Evolutionary conservation across 2,329 filamentous ascomycete genomes (phyloP).

Genomic region (Tolypocladium amazonense): DNA sequence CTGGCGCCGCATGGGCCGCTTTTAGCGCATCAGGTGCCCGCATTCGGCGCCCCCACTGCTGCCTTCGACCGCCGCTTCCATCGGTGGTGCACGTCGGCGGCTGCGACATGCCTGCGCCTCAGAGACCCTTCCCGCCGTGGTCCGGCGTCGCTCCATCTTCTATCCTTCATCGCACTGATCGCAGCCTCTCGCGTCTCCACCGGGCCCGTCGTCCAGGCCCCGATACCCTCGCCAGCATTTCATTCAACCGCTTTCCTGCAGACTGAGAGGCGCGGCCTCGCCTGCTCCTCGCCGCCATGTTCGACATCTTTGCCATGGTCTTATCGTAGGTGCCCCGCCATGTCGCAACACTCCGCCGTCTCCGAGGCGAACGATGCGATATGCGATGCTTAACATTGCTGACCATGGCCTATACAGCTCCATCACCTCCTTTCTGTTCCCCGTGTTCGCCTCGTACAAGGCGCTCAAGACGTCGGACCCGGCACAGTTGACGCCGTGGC

Average conservation of each 20-base stretch:
- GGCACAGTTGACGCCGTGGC: slow-evolving; percentile 85
- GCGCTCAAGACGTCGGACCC: slow-evolving; percentile 88
- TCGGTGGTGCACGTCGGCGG: not conserved
- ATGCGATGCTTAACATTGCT: not conserved
- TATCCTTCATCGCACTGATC: not conserved
- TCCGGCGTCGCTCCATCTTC: not conserved
- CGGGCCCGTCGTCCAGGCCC: not conserved
- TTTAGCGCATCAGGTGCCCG: slow-evolving; percentile 2
- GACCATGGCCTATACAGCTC: slow-evolving; percentile 44
- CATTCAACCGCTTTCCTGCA: not conserved
- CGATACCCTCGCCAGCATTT: not conserved
- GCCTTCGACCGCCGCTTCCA: not conserved
- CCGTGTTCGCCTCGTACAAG: slow-evolving; percentile 96
- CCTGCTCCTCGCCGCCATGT: slow-evolving; percentile 41
- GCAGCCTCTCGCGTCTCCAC: not conserved
- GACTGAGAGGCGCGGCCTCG: slow-evolving; percentile 17
- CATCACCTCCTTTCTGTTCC: slow-evolving; percentile 81
- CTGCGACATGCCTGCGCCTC: not conserved
- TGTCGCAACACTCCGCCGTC: slow-evolving; percentile 8
- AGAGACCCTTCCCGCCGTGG: not conserved
- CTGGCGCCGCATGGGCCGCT: not conserved
- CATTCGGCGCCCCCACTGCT: not conserved
- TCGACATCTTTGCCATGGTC: slow-evolving; percentile 66
- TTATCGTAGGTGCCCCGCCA: slow-evolving; percentile 51
- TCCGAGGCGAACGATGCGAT: not conserved